Conservation (phyloP, 345 rosid species). For the Brassica carinata region DNA sequence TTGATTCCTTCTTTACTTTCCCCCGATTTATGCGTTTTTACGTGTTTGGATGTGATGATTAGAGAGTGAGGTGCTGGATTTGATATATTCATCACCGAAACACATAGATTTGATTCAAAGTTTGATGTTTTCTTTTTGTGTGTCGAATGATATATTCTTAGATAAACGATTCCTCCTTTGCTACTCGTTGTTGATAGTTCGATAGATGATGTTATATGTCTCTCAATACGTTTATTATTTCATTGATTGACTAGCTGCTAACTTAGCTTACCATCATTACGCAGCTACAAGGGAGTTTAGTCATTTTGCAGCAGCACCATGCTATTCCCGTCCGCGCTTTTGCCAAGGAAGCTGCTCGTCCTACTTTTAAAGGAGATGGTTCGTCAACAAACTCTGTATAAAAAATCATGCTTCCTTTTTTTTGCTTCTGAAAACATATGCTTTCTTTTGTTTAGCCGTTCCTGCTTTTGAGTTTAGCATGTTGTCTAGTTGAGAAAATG, state of each 20-base stretch:
- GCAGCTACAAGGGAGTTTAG: constrained; percentile 61
- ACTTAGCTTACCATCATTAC: background rate
- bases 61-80: background rate
- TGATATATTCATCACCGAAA: background rate
- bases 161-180: background rate
- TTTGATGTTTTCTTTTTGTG: background rate
- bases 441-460: background rate
- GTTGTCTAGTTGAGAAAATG: background rate
- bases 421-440: constrained; percentile 6
- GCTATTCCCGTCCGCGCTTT: constrained; percentile 64
- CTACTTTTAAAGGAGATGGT: constrained; percentile 84
- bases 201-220: background rate
- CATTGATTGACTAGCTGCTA: background rate
- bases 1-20: background rate
- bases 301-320: constrained; percentile 53
- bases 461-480: constrained; percentile 5
- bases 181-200: background rate
- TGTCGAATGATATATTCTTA: background rate
- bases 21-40: background rate
- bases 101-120: background rate
- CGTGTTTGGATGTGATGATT: background rate
- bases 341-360: constrained; percentile 74
- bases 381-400: too few species aligned
- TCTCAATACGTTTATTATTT: background rate
- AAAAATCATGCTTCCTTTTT: too few species aligned